Base-by-base conservation (phyloP, 176 grass and related monocot species). In the Urochloa ruziziensis region DNA sequence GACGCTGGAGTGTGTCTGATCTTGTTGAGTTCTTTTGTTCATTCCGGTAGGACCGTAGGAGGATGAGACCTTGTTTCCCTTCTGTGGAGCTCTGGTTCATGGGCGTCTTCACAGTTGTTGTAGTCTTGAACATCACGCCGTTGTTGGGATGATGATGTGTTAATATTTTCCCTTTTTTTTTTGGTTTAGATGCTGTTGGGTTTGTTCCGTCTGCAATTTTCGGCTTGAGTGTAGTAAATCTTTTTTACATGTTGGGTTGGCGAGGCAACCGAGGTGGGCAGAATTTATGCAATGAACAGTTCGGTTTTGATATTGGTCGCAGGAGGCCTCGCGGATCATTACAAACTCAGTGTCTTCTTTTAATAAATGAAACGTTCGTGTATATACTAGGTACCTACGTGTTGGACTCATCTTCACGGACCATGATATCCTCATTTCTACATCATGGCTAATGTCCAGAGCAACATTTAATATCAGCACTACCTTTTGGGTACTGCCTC, bases 311-410 rank as follows among this genome's bases (percentile, higher is more conserved):
- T 70, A 18, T 63, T 52, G 59, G 21, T 33, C 62, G 11, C 7
- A 44, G n/a, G n/a, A n/a, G n/a, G 33, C 14, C 28, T 58, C 28
- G 46, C 33, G 66, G 7, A 42, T 57, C 33, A 73, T 44, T 67
- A 44, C 57, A 56, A 54, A 44, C 36, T 40, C 6, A 10, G 3
- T 43, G 49, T 29, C 35, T 49, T 82, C 4, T 39, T 42, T 82
- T 34, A 48, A 48, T 67, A 66, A 75, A 58, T 33, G 24, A 63
- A 68, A 40, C 16, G 67, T 67, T 24, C 27, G 58, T 88, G 72
- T 52, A 10, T 58, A 7, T 4, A 39, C 2, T 32, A 7, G 5
- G 1, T 59, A 37, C n/a, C 60, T 33, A 67, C 29, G 67, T 80
- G 19, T 42, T 23, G 15, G 21, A 23, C 33, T 63, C 58, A 28